Percentiles rank a stretch among this genome's conserved stretches.
Evolutionary conservation across 768 basidiomycete genomes (phyloP).

Genomic region (Tulasnella calospora): DNA sequence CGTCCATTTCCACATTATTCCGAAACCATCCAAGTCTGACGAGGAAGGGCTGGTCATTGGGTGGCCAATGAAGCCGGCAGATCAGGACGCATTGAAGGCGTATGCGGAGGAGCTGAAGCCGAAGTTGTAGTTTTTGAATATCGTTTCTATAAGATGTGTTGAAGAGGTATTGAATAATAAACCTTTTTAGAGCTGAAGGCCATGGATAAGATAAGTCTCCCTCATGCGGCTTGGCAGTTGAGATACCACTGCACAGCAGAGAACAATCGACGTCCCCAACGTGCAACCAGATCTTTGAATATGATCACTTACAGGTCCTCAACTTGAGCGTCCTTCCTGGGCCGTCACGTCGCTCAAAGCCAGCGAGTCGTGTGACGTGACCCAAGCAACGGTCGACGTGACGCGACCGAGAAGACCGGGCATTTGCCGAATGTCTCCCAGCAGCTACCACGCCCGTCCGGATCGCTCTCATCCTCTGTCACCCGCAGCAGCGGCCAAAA

Average conservation of each 20-base stretch:
- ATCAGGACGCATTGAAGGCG: constrained; percentile 60
- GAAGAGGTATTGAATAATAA: background rate
- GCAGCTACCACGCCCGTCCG: background rate
- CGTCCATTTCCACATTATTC: constrained; percentile 29
- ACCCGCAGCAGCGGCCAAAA: background rate
- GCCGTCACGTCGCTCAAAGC: background rate
- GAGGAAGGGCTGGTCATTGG: constrained; percentile 71
- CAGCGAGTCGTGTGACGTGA: background rate
- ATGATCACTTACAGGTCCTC: background rate
- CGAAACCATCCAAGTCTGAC: constrained; percentile 23
- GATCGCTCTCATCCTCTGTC: background rate
- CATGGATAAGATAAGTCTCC: background rate
- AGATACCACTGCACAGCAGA: background rate
- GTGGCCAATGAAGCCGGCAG: constrained; percentile 62
- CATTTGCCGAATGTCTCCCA: background rate
- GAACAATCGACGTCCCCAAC: background rate
- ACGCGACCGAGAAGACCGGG: constrained; percentile 1
- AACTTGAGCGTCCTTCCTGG: background rate
- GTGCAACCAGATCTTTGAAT: background rate
- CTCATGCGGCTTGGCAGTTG: background rate
- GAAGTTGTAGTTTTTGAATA: background rate
- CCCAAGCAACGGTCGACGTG: background rate
- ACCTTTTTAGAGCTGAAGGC: background rate
- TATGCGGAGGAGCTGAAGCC: constrained; percentile 51
- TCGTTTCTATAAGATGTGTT: background rate